Conservation (phyloP, 2,329 filamentous ascomycete genomes). For the Dothistroma septosporum region DNA sequence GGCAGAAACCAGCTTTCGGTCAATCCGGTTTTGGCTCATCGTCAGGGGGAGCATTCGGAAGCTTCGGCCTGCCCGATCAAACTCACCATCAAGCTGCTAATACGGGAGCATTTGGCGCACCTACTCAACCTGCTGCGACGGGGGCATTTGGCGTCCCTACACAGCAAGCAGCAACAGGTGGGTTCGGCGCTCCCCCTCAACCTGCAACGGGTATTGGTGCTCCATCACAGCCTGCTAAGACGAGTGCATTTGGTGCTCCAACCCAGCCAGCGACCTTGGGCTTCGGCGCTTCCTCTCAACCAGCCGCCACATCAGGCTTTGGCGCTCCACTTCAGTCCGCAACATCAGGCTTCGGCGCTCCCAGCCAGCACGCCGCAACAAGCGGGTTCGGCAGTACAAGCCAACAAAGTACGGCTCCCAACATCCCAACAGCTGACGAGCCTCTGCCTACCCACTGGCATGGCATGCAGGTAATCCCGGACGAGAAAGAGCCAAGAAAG, state of each 20-base stretch:
- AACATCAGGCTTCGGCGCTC: neutral
- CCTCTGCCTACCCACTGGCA: constrained; percentile 44
- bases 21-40: neutral
- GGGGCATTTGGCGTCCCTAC: neutral
- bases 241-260: too few relatives aligned
- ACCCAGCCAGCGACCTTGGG: too few relatives aligned
- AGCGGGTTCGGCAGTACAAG: neutral
- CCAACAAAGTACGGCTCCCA: neutral
- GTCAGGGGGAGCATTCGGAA: constrained; percentile 3
- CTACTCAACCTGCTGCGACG: too few relatives aligned
- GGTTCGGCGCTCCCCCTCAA: constrained; percentile 14
- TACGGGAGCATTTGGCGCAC: too few relatives aligned
- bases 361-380: neutral
- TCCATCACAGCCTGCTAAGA: neutral
- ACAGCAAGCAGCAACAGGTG: neutral
- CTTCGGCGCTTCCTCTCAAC: too few relatives aligned
- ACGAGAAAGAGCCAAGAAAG: neutral
- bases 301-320: too few relatives aligned
- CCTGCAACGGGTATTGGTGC: neutral
- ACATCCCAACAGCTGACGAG: constrained; percentile 15
- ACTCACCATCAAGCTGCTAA: neutral
- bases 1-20: constrained; percentile 5
- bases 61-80: neutral
- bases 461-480: constrained; percentile 1
- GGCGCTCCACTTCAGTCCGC: too few relatives aligned